phyloP scores from a whole-genome alignment of 139 green algal genomes.

The Deuterostichococcus epilithicus region DNA sequence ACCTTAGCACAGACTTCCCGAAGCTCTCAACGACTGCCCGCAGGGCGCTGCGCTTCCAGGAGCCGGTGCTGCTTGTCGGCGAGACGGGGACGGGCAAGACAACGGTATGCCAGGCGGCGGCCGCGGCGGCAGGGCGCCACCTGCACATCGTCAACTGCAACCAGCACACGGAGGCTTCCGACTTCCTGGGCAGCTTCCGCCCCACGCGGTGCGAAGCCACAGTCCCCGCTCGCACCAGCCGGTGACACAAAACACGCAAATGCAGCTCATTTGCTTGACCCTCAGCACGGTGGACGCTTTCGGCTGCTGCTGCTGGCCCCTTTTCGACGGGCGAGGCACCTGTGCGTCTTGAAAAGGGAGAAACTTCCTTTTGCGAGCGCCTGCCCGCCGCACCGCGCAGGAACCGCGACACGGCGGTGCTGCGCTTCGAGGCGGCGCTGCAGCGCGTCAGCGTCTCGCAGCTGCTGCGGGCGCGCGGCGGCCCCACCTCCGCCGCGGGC shows the following conservation, averaged over 20 bases:
- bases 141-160: constrained; percentile 98
- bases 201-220: constrained; percentile 38
- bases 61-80: constrained; percentile 93
- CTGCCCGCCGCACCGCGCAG: constrained; percentile 8
- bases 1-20: too few species aligned
- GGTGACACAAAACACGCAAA: not conserved
- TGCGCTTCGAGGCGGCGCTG: not conserved
- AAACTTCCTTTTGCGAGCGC: constrained; percentile 15
- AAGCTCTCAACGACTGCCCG: too few species aligned
- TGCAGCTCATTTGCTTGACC: too few species aligned
- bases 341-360: too few species aligned
- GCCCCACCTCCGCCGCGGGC: not conserved
- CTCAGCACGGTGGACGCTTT: too few species aligned
- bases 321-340: too few species aligned
- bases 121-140: constrained; percentile 66
- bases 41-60: constrained; percentile 36
- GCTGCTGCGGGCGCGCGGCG: not conserved
- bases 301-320: too few species aligned
- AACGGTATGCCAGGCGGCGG: constrained; percentile 92
- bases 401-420: constrained; percentile 6
- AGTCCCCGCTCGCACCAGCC: not conserved
- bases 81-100: constrained; percentile 98
- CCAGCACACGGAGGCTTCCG: constrained; percentile 95
- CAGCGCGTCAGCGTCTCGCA: not conserved
- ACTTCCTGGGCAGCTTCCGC: constrained; percentile 95